Base-by-base conservation (phyloP, 306 rosid genomes). In the Arachis hypogaea region DNA sequence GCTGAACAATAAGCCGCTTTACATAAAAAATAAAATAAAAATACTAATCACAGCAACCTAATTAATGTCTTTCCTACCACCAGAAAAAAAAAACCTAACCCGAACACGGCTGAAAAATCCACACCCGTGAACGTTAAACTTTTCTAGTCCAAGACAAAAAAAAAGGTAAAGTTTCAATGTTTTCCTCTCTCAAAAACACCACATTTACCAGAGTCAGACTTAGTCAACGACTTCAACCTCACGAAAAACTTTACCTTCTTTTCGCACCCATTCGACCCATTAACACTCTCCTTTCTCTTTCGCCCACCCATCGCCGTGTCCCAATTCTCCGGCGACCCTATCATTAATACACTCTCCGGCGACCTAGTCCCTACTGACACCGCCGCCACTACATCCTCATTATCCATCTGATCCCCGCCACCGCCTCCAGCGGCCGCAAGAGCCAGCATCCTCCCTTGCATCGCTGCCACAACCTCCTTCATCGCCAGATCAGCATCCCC, bases 271-370 rank as follows among this genome's bases (percentile, higher is more conserved):
- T 59, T 40, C 1, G 82, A 14, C 57, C 71, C 85, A 33, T 79
- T 36, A 0, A 47, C 58, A 6, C 6, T 18, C 36, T 82, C 90
- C 72, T 82, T 88, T 65, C 86, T 85, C 85, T 82, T 92, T 82
- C 71, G 84, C 38, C 80, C 85, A 18, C 63, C 82, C 66, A 86
- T 74, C 33, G 77, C 76, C 33, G 75, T 76, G 18, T 83, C 92
- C 93, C 96, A 92, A 56, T 86, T 85, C 51, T 90, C 94, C 69
- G 98, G 98, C 16, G 96, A 88, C 11, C 89, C 94, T 81, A 84
- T 86, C 62, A 84, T 33, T 59, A 92, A 59, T 70, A 90, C 98
- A 3, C 94, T 90, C 79, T 92, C 94, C 66, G 96, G 98, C 1
- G 98, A 92, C 69, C 89, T 84, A 29, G 41, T 64, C 8, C 76